phyloP scores from a whole-genome alignment of 2,329 filamentous ascomycete genomes.

The Neonectria magnoliae region DNA sequence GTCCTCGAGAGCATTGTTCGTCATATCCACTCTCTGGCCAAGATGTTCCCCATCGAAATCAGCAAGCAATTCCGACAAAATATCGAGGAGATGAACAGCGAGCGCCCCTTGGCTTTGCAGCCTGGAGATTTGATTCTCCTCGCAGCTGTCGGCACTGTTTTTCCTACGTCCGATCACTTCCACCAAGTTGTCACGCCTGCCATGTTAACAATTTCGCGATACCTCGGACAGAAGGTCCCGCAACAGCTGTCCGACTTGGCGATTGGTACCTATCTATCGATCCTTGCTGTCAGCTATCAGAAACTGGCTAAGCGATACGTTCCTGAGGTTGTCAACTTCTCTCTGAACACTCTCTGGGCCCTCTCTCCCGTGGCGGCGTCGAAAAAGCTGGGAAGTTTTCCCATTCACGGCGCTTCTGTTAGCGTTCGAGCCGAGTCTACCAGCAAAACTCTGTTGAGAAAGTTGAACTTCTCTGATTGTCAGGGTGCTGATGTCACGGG shows the following conservation, averaged over 20 bases:
- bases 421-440: slow-evolving; percentile 61
- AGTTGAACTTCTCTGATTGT: slow-evolving; percentile 70
- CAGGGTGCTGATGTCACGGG: slow-evolving; percentile 49
- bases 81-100: slow-evolving; percentile 65
- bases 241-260: slow-evolving; percentile 72
- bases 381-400: slow-evolving; percentile 65
- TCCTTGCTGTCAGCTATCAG: slow-evolving; percentile 85
- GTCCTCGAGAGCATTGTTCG: slow-evolving; percentile 83
- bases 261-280: slow-evolving; percentile 81
- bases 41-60: slow-evolving; percentile 83
- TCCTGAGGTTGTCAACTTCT: slow-evolving; percentile 87
- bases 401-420: slow-evolving; percentile 65
- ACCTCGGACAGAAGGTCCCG: slow-evolving; percentile 81
- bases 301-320: slow-evolving; percentile 85
- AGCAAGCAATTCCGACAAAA: slow-evolving; percentile 80
- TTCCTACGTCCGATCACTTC: slow-evolving; percentile 97
- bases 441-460: slow-evolving; percentile 55
- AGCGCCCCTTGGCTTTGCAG: slow-evolving; percentile 62
- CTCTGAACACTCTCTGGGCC: slow-evolving; percentile 75
- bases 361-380: slow-evolving; percentile 67
- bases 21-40: slow-evolving; percentile 91
- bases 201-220: slow-evolving; percentile 84
- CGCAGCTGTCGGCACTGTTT: slow-evolving; percentile 84
- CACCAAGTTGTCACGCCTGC: slow-evolving; percentile 94
- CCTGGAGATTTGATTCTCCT: slow-evolving; percentile 83